Percentiles rank a stretch among this genome's conserved stretches.
phyloP scores from a whole-genome alignment of 768 basidiomycete species.

The Russula dissimulans region DNA sequence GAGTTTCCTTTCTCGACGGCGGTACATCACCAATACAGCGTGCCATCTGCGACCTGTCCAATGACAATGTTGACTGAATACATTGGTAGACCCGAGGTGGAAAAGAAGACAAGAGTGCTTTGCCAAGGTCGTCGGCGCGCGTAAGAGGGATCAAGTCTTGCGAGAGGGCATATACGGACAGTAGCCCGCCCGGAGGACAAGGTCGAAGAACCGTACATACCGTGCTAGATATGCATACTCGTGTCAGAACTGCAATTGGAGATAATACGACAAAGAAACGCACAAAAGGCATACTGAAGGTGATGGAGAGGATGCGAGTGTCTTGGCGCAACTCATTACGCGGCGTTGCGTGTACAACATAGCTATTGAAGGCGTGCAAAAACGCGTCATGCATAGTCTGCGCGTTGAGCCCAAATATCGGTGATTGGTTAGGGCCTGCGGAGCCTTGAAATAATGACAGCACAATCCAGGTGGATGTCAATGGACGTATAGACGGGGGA shows the following conservation, averaged over 20 bases:
- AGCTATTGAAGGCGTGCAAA: constrained; percentile 55
- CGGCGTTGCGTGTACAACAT: constrained; percentile 48
- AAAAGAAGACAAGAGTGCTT: constrained; percentile 65
- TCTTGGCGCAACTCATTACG: constrained; percentile 54
- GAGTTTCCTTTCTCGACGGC: constrained; percentile 38
- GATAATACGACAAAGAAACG: constrained; percentile 2
- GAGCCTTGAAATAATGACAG: not conserved
- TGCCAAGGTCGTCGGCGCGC: constrained; percentile 71
- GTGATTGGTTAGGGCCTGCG: not conserved
- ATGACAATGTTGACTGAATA: constrained; percentile 59
- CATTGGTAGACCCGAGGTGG: constrained; percentile 62
- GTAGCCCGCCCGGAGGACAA: constrained; percentile 84
- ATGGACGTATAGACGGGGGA: not conserved
- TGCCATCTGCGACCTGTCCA: constrained; percentile 35
- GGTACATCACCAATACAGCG: constrained; percentile 50
- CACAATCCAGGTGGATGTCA: not conserved
- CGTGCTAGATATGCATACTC: constrained; percentile 14
- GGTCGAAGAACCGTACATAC: constrained; percentile 68
- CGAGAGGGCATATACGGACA: constrained; percentile 61
- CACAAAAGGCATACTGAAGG: constrained; percentile 41
- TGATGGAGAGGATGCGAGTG: constrained; percentile 43
- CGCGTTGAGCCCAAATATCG: constrained; percentile 40
- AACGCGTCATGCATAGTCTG: constrained; percentile 54
- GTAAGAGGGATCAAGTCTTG: constrained; percentile 50
- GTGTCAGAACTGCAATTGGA: constrained; percentile 28